Conservation (phyloP, 2,329 filamentous ascomycete species). For the Penicillium freii region DNA sequence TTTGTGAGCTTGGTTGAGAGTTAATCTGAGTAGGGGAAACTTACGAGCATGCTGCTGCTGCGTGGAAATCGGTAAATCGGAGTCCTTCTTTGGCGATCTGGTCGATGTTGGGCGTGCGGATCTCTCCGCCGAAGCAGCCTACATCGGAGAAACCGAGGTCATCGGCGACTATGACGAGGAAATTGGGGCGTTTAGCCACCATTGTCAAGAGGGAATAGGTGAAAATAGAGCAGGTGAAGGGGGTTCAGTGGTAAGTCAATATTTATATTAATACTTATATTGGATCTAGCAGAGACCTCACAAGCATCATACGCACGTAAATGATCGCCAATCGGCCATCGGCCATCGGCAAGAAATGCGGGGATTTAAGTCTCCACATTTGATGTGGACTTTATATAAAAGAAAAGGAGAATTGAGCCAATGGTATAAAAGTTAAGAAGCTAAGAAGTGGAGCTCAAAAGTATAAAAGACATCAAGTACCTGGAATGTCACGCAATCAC, state of each 20-base stretch:
- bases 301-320: background rate
- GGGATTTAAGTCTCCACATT: background rate
- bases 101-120: constrained; percentile 60
- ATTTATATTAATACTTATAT: background rate
- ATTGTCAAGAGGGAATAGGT: constrained; percentile 13
- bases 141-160: constrained; percentile 62
- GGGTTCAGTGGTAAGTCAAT: background rate
- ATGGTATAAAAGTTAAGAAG: too few relatives aligned
- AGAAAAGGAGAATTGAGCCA: background rate
- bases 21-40: constrained; percentile 3
- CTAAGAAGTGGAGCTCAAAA: background rate
- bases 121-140: constrained; percentile 60
- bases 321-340: constrained; percentile 19
- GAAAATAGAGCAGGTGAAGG: background rate
- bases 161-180: constrained; percentile 59
- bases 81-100: constrained; percentile 54
- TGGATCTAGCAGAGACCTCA: background rate
- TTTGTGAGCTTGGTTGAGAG: background rate
- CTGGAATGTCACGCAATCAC: background rate
- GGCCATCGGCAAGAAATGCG: constrained; percentile 8
- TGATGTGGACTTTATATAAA: background rate
- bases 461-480: background rate
- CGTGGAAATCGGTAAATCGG: constrained; percentile 64
- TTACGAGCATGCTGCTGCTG: constrained; percentile 61
- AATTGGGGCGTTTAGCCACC: constrained; percentile 54